phyloP scores from a whole-genome alignment of 495 filamentous ascomycete genomes.

The Penicillium diatomitis region DNA sequence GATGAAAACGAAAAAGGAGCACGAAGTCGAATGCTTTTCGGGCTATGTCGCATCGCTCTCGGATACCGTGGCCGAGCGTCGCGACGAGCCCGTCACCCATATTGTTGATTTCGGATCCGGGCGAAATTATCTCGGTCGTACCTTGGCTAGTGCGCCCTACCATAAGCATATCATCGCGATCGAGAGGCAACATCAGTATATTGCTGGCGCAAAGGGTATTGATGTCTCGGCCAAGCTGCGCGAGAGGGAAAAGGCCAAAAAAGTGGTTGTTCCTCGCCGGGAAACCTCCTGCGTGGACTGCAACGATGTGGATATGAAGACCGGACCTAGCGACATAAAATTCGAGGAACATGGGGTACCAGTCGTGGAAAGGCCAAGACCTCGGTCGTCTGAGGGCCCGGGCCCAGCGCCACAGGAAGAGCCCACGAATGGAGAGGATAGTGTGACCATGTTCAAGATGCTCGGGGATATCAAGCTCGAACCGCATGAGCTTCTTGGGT shows the following conservation, averaged over 20 bases:
- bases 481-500: slow-evolving; percentile 21
- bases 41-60: slow-evolving; percentile 46
- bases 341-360: slow-evolving; percentile 10
- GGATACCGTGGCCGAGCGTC: slow-evolving; percentile 46
- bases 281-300: slow-evolving; percentile 52
- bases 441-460: slow-evolving; percentile 25
- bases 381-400: neutral
- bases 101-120: slow-evolving; percentile 93
- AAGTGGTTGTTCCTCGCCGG: slow-evolving; percentile 56
- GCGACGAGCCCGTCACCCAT: slow-evolving; percentile 58
- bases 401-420: slow-evolving; percentile 14
- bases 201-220: slow-evolving; percentile 71
- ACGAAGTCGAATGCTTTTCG: slow-evolving; percentile 69
- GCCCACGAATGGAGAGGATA: slow-evolving; percentile 26
- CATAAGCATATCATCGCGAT: slow-evolving; percentile 82
- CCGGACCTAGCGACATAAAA: slow-evolving; percentile 18
- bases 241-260: slow-evolving; percentile 46
- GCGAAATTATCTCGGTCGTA: slow-evolving; percentile 89
- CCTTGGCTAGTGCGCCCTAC: slow-evolving; percentile 75
- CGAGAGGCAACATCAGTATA: slow-evolving; percentile 77
- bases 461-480: slow-evolving; percentile 31
- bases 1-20: slow-evolving; percentile 94
- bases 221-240: slow-evolving; percentile 68
- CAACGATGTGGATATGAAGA: slow-evolving; percentile 1
- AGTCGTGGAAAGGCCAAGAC: neutral